These are phyloP conservation scores for Diaporthe citriasiana DNA, from an alignment of 2,329 filamentous ascomycete genomes.

Conservation along the genomic window DNA sequence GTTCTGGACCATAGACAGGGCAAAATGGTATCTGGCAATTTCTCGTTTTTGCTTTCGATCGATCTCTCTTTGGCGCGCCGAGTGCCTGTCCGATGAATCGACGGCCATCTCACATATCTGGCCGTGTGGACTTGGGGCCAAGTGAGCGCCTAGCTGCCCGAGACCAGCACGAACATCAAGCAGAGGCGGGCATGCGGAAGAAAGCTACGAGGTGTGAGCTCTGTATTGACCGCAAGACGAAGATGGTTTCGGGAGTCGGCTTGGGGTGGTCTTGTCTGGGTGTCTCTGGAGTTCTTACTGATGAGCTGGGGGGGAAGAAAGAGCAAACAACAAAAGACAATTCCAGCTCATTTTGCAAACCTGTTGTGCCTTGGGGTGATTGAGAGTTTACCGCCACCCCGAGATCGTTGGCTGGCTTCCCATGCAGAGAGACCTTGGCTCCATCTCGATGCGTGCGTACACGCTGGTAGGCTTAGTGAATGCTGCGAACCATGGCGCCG, in stretches of 20 bases:
- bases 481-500: background rate
- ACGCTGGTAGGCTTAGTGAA: background rate
- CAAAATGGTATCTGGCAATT: constrained; percentile 41
- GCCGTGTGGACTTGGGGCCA: background rate
- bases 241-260: background rate
- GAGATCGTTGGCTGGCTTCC: background rate
- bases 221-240: background rate
- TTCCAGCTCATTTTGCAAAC: constrained; percentile 18
- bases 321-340: background rate
- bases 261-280: background rate
- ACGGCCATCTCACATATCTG: constrained; percentile 6
- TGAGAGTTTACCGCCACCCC: background rate
- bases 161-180: background rate
- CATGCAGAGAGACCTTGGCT: background rate
- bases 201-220: background rate
- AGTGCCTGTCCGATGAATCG: constrained; percentile 18
- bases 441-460: background rate
- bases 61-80: constrained; percentile 7
- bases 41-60: constrained; percentile 12
- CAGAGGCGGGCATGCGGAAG: background rate
- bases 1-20: constrained; percentile 38
- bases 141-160: background rate
- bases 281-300: background rate
- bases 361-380: background rate
- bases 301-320: background rate